These are phyloP conservation scores for Ophiocytium majus DNA, from an alignment of 352 stramenopile species.

Conservation along the genomic window DNA sequence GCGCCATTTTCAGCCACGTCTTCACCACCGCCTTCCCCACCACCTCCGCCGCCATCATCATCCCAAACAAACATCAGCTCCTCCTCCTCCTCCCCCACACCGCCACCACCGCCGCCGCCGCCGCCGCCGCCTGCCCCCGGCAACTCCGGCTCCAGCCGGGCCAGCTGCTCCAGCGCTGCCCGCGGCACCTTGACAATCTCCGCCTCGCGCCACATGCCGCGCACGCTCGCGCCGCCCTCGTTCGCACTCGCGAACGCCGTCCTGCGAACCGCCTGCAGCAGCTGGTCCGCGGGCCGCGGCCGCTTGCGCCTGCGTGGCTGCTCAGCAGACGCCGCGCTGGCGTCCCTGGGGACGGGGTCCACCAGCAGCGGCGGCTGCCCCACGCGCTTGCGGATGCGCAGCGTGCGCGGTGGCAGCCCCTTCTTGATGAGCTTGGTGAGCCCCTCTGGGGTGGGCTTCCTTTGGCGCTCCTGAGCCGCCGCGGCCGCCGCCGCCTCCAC, in stretches of 20 bases:
- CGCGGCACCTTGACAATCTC: not conserved
- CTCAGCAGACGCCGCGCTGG: not conserved
- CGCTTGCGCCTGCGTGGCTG: not conserved
- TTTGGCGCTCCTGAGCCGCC: not conserved
- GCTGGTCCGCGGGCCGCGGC: not conserved
- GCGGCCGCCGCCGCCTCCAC: conserved; percentile 6
- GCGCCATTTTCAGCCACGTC: too few relatives aligned
- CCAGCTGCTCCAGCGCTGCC: not conserved
- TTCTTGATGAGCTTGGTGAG: conserved; percentile 2
- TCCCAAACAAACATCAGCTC: not conserved
- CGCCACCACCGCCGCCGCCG: too few relatives aligned
- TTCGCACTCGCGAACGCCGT: not conserved
- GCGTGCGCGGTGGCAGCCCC: not conserved
- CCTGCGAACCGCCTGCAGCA: not conserved
- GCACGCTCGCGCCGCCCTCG: not conserved
- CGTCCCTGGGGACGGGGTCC: not conserved
- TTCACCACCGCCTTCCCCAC: too few relatives aligned
- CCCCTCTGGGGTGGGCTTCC: not conserved
- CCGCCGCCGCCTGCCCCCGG: too few relatives aligned
- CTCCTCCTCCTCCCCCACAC: too few relatives aligned
- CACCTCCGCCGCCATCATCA: not conserved
- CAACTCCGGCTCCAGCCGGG: not conserved
- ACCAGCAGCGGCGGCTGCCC: not conserved
- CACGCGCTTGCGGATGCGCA: conserved; percentile 2
- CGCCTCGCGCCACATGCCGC: not conserved